These are phyloP conservation scores for Daldinia sp. DNA, from an alignment of 2,329 filamentous ascomycete genomes.

Conservation along the genomic window DNA sequence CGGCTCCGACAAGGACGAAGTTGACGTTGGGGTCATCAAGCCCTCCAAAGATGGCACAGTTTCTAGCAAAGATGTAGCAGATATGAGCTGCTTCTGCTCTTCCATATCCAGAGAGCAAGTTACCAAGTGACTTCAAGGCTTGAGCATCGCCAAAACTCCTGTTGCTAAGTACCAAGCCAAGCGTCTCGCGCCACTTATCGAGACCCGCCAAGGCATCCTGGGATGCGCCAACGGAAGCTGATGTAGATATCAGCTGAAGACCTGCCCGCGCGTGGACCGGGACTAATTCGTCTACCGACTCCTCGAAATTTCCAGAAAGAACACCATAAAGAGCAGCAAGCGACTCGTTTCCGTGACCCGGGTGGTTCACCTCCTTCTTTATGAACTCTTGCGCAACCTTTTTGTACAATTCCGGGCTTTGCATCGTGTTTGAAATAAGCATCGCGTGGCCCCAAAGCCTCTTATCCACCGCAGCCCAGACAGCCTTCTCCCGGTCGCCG, in stretches of 20 bases:
- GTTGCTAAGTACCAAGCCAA: slow-evolving; percentile 88
- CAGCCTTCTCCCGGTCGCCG: slow-evolving; percentile 89
- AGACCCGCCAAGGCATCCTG: slow-evolving; percentile 85
- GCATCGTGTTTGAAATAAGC: slow-evolving; percentile 80
- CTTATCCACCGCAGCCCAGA: slow-evolving; percentile 93
- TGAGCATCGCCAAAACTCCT: slow-evolving; percentile 82
- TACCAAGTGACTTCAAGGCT: slow-evolving; percentile 83
- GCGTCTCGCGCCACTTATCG: slow-evolving; percentile 93
- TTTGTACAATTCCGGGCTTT: slow-evolving; percentile 85
- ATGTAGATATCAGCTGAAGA: slow-evolving; percentile 88
- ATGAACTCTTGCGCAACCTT: slow-evolving; percentile 96
- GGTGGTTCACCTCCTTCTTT: slow-evolving; percentile 89
- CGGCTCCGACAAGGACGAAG: slow-evolving; percentile 86
- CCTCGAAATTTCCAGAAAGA: slow-evolving; percentile 91
- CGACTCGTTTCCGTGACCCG: slow-evolving; percentile 84
- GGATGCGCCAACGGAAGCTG: slow-evolving; percentile 68
- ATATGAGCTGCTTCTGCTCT: slow-evolving; percentile 92
- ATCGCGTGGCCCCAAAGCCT: slow-evolving; percentile 97
- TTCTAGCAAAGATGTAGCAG: slow-evolving; percentile 89
- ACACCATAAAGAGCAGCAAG: slow-evolving; percentile 93
- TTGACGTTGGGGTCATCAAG: slow-evolving; percentile 82
- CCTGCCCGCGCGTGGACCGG: slow-evolving; percentile 92
- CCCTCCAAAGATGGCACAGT: slow-evolving; percentile 79
- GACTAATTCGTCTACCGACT: slow-evolving; percentile 95
- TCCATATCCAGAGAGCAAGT: slow-evolving; percentile 85